Percentiles rank a stretch among this genome's conserved stretches.
phyloP scores from a whole-genome alignment of 1,284 basidiomycete species.

The Malassezia restricta region DNA sequence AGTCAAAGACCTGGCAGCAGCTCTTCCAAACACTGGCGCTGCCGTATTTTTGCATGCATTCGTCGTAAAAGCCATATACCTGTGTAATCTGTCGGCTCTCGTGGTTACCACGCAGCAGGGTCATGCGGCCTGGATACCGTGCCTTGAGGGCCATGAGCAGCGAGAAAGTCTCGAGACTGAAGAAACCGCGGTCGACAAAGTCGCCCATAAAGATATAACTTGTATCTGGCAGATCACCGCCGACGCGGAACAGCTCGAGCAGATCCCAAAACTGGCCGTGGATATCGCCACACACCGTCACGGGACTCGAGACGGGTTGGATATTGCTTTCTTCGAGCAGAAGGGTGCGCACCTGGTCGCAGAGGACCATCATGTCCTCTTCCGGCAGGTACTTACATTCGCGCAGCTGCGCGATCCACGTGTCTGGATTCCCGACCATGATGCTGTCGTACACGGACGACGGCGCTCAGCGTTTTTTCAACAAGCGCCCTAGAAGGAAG shows the following conservation, averaged over 20 bases:
- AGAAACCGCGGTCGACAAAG: constrained; percentile 93
- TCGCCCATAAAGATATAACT: constrained; percentile 99
- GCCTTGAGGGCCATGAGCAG: constrained; percentile 79
- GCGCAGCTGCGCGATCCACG: constrained; percentile 55
- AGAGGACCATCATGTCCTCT: constrained; percentile 77
- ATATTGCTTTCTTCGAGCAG: constrained; percentile 92
- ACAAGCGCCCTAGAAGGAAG: too few relatives aligned
- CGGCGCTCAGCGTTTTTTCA: too few relatives aligned
- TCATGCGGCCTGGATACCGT: constrained; percentile 82
- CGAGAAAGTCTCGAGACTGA: constrained; percentile 89
- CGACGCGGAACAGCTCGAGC: constrained; percentile 74
- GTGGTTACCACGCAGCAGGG: constrained; percentile 82
- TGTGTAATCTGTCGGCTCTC: constrained; percentile 94
- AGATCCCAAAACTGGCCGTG: constrained; percentile 95
- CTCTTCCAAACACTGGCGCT: constrained; percentile 54
- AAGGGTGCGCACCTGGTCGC: constrained; percentile 68
- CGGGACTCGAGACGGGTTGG: constrained; percentile 77
- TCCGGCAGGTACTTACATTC: constrained; percentile 78
- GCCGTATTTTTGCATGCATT: constrained; percentile 60
- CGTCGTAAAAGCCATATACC: constrained; percentile 81
- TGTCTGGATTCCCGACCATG: constrained; percentile 30
- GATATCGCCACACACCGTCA: constrained; percentile 85
- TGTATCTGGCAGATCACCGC: constrained; percentile 73
- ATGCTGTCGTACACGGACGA: background rate
- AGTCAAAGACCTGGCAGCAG: constrained; percentile 79